Evolutionary conservation across 768 basidiomycete species (phyloP), one percentile per base, ranked within the genome.

Genomic region (Cantharellus anzutake): DNA sequence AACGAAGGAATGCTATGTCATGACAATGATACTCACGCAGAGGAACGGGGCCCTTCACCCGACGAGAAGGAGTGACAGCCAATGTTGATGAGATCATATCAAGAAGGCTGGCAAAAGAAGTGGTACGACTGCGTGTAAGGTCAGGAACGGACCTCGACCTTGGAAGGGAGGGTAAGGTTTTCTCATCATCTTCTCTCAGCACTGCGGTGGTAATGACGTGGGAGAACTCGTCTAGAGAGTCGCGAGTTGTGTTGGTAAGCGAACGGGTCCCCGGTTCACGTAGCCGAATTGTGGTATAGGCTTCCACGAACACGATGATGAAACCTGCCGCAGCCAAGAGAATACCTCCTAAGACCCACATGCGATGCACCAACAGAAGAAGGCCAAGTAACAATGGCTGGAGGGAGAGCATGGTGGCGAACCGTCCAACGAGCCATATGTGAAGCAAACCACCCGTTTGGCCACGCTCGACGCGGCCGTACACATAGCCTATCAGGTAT

Each of bases 21-120:
- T 48, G 11, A 48, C 11, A 29, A 59, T 29, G 16, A 38, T 44
- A 60, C 82, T 67, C 70, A 85, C 84, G 73, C 58, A 87, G 73
- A 41, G 86, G 82, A 41, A 86, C 73, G 58, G 82, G 75, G 3
- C 83, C 82, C 58, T 60, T 41, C 42, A 51, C 58, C 77, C 74
- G 56, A 72, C 75, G 5, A 75, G 80, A 77, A 2, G 85, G 85
- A 73, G 78, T 78, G 4, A 86, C 83, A 3, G 85, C 84, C 48
- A 87, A 73, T 16, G 84, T 86, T 60, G 80, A 64, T 61, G 82
- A 81, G 82, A 89, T 86, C 83, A 89, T 85, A 67, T 88, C 85
- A 61, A 89, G 72, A 56, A 89, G 83, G 42, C 82, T 83, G 3
- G 85, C 84, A 73, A 86, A 83, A 2, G 85, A 87, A 29, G 20